Conservation (phyloP, 345 rosid genomes). For the Syzygium aqueum region DNA sequence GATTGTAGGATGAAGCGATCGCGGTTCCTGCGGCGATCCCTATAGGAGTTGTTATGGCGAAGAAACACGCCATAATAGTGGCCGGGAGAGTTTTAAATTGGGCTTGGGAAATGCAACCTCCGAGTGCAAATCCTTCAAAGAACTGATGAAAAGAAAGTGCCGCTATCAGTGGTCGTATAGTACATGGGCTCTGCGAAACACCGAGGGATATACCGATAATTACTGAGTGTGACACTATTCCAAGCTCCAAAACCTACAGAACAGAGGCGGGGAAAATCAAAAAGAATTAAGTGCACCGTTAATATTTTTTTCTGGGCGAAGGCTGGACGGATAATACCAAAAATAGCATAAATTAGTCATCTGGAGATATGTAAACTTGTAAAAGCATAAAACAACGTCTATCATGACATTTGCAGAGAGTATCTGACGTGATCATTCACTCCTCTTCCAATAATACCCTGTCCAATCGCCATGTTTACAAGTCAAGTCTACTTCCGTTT, state of each 20-base stretch:
- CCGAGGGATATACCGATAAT: conserved; percentile 89
- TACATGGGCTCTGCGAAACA: conserved; percentile 78
- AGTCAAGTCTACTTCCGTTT: background rate
- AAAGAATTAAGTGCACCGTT: background rate
- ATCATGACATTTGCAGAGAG: background rate
- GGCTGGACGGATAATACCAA: background rate
- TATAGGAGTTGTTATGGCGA: conserved; percentile 61
- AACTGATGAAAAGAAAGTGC: conserved; percentile 92
- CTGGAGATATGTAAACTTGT: background rate
- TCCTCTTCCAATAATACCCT: background rate
- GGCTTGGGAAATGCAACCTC: conserved; percentile 91
- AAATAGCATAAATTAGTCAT: background rate
- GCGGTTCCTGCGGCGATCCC: conserved; percentile 68
- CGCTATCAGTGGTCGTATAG: conserved; percentile 71
- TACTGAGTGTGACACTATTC: conserved; percentile 84
- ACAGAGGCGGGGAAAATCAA: background rate
- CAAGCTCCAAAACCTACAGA: conserved; percentile 79
- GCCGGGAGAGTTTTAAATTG: conserved; percentile 42
- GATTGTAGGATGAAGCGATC: conserved; percentile 51
- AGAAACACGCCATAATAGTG: conserved; percentile 63
- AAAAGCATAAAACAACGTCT: background rate
- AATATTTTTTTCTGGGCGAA: background rate
- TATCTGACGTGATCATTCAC: background rate
- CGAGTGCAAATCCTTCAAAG: conserved; percentile 96
- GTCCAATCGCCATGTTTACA: background rate